A percentile compares a stretch with the other conserved stretches of the same genome.
Conservation (phyloP, 306 rosid genomes). For the Boehmeria nivea region DNA sequence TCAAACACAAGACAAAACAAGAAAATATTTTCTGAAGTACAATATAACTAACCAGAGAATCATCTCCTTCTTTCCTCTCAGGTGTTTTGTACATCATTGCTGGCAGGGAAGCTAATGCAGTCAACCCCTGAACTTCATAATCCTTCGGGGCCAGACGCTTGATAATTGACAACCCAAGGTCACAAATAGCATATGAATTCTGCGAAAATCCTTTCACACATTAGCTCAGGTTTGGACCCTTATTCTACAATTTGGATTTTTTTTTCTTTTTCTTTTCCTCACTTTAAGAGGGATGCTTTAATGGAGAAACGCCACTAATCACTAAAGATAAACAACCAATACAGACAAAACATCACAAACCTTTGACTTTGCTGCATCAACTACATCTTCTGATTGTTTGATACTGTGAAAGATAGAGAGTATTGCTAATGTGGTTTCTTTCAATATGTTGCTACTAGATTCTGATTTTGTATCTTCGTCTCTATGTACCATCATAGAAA, state of each 20-base stretch:
- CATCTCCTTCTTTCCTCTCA: slow-evolving; percentile 72
- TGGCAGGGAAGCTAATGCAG: slow-evolving; percentile 53
- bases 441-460: slow-evolving; percentile 42
- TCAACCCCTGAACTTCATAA: slow-evolving; percentile 50
- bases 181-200: slow-evolving; percentile 88
- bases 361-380: slow-evolving; percentile 75
- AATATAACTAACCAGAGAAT: slow-evolving; percentile 47
- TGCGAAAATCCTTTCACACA: slow-evolving; percentile 37
- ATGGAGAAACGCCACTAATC: slow-evolving; percentile 4
- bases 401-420: slow-evolving; percentile 63
- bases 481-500: slow-evolving; percentile 71
- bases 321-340: slow-evolving; percentile 6
- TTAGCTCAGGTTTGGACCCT: slow-evolving; percentile 19
- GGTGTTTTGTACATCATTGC: slow-evolving; percentile 59
- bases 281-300: neutral
- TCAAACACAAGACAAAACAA: neutral
- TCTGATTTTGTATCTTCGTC: slow-evolving; percentile 83
- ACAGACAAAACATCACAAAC: slow-evolving; percentile 34
- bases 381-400: slow-evolving; percentile 70
- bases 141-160: slow-evolving; percentile 60
- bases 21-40: neutral
- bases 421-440: slow-evolving; percentile 51
- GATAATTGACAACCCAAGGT: slow-evolving; percentile 77
- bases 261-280: too few species aligned
- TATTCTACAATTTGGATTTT: neutral